Percentiles rank a stretch among this genome's conserved stretches.
These are phyloP conservation scores for Pyricularia pennisetigena DNA, from an alignment of 2,329 filamentous ascomycete genomes.

Conservation along the genomic window DNA sequence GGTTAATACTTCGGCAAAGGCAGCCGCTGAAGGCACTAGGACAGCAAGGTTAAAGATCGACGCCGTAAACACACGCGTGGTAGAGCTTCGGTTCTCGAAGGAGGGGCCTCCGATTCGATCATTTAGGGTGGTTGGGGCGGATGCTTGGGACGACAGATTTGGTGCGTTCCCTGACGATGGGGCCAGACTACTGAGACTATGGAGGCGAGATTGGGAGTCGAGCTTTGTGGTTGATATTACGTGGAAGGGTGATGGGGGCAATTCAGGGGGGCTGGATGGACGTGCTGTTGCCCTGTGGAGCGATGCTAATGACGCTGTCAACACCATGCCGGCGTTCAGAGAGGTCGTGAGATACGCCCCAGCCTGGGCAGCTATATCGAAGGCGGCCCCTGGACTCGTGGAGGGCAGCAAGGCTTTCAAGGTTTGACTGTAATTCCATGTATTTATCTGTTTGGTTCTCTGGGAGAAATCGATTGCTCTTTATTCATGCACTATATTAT, in stretches of 20 bases:
- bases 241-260: constrained; percentile 35
- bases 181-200: constrained; percentile 47
- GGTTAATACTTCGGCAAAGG: constrained; percentile 35
- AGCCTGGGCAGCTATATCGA: constrained; percentile 68
- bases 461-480: background rate
- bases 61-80: constrained; percentile 69
- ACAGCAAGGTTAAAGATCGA: constrained; percentile 55
- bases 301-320: constrained; percentile 61
- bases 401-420: constrained; percentile 66
- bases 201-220: constrained; percentile 70
- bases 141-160: constrained; percentile 54
- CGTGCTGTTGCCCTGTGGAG: constrained; percentile 75
- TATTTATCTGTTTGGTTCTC: background rate
- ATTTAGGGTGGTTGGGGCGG: constrained; percentile 51
- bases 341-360: constrained; percentile 71
- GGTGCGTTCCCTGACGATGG: constrained; percentile 53
- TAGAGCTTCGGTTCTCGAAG: constrained; percentile 61
- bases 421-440: constrained; percentile 23
- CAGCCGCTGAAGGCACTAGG: constrained; percentile 2
- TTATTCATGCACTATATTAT: background rate
- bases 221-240: constrained; percentile 67
- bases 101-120: constrained; percentile 36
- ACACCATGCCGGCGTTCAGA: constrained; percentile 72
- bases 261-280: constrained; percentile 40
- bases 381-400: constrained; percentile 67